Conservation (phyloP, 306 rosid genomes). For the Styphnolobium japonicum region DNA sequence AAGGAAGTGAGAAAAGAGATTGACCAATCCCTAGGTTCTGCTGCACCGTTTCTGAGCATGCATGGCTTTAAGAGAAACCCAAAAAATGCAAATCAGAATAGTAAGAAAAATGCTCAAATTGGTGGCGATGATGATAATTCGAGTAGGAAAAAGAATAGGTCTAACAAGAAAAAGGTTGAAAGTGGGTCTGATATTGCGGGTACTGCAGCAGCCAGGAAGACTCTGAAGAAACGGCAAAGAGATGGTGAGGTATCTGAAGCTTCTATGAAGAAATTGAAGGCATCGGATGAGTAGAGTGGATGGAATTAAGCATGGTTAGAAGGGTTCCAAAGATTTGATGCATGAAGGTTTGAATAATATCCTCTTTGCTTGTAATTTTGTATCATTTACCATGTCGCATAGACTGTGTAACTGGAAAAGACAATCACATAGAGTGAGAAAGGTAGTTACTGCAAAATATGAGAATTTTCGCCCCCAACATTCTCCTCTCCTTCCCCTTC, state of each 20-base stretch:
- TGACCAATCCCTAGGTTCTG: slow-evolving; percentile 49
- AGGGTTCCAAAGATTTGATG: background rate
- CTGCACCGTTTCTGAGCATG: slow-evolving; percentile 61
- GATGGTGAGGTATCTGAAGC: slow-evolving; percentile 25
- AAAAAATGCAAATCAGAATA: slow-evolving; percentile 33
- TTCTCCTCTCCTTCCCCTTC: background rate
- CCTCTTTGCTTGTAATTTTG: slow-evolving; percentile 21
- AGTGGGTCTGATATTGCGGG: slow-evolving; percentile 27
- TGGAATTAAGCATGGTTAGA: slow-evolving; percentile 1
- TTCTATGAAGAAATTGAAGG: slow-evolving; percentile 33
- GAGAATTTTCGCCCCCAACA: background rate
- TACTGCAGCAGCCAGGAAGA: background rate
- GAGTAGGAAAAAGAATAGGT: slow-evolving; percentile 32
- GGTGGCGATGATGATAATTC: slow-evolving; percentile 35
- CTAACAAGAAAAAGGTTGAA: slow-evolving; percentile 31
- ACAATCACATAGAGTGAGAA: background rate
- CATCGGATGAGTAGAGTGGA: slow-evolving; percentile 9
- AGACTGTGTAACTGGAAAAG: slow-evolving; percentile 15
- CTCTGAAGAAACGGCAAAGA: slow-evolving; percentile 38
- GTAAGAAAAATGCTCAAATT: slow-evolving; percentile 31
- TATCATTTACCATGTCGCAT: slow-evolving; percentile 11
- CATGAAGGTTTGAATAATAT: slow-evolving; percentile 5
- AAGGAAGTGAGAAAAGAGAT: slow-evolving; percentile 70
- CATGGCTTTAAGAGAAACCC: slow-evolving; percentile 47
- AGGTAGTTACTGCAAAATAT: slow-evolving; percentile 18